These are phyloP conservation scores for Boletus sp. DNA, from an alignment of 768 basidiomycete genomes.

Conservation along the genomic window DNA sequence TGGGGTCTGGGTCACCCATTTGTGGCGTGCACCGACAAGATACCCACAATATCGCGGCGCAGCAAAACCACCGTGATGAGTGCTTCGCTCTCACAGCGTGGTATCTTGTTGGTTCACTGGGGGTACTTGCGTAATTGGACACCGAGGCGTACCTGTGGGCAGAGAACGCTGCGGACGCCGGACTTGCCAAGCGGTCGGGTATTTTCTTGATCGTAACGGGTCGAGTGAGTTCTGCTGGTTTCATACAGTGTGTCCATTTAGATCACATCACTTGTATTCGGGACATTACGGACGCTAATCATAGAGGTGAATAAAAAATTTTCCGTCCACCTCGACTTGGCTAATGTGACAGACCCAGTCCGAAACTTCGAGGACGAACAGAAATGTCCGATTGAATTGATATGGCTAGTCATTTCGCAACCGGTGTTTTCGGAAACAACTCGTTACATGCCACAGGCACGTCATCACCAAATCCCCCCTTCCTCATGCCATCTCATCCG, in stretches of 20 bases:
- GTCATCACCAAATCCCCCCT: no score
- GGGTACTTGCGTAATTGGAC: conserved; percentile 96
- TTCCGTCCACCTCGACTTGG: not conserved
- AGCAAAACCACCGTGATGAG: conserved; percentile 94
- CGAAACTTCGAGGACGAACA: not conserved
- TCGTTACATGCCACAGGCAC: not conserved
- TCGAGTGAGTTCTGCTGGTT: not conserved
- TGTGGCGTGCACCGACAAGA: conserved; percentile 14
- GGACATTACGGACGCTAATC: not conserved
- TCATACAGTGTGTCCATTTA: not conserved
- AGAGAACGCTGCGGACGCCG: conserved; percentile 88
- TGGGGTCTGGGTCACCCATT: not conserved
- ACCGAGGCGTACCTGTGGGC: conserved; percentile 99
- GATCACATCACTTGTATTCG: not conserved
- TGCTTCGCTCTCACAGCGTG: conserved; percentile 98
- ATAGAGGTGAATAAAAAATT: not conserved
- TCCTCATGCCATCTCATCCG: not conserved
- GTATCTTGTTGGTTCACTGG: conserved; percentile 98
- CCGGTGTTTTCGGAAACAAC: not conserved
- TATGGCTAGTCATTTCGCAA: no score
- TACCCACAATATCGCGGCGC: conserved; percentile 92
- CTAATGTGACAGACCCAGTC: no score
- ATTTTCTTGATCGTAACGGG: conserved; percentile 58
- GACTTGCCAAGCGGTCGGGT: conserved; percentile 90
- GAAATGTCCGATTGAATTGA: not conserved